Evolutionary conservation across 2,329 filamentous ascomycete species (phyloP).

Genomic region (Aspergillus caelatus): DNA sequence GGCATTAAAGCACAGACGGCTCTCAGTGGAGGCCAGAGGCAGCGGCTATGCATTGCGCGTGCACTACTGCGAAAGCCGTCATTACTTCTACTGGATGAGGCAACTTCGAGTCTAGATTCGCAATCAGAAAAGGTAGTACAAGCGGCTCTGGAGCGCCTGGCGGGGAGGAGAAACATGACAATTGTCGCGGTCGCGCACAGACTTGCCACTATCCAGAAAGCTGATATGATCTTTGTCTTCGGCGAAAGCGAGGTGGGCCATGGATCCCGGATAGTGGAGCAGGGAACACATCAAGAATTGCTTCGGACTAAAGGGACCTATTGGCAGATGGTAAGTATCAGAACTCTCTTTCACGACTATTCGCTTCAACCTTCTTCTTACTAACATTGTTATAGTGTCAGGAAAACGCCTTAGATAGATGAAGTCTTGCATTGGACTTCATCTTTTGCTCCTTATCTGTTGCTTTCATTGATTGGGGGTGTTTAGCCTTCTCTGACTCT

Average conservation of each 20-base stretch:
- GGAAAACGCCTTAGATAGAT: slow-evolving; percentile 35
- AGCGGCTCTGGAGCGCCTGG: slow-evolving; percentile 65
- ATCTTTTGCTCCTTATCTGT: not conserved
- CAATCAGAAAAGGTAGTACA: slow-evolving; percentile 70
- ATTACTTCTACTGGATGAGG: slow-evolving; percentile 62
- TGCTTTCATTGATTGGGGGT: too few relatives aligned
- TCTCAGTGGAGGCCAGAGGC: slow-evolving; percentile 59
- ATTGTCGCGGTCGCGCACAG: slow-evolving; percentile 79
- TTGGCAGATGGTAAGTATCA: slow-evolving; percentile 54
- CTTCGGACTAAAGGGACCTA: slow-evolving; percentile 54
- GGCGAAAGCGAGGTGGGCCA: slow-evolving; percentile 55
- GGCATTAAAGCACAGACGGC: slow-evolving; percentile 52
- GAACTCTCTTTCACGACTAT: not conserved
- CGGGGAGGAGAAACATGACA: slow-evolving; percentile 59
- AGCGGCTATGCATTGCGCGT: slow-evolving; percentile 59
- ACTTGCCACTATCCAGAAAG: slow-evolving; percentile 75
- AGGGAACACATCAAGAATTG: slow-evolving; percentile 62
- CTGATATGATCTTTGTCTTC: slow-evolving; percentile 78
- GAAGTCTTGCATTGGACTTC: not conserved
- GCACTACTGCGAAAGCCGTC: slow-evolving; percentile 56
- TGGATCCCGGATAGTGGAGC: slow-evolving; percentile 56
- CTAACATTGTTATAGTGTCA: slow-evolving; percentile 22
- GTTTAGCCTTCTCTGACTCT: too few relatives aligned
- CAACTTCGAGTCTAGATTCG: slow-evolving; percentile 64
- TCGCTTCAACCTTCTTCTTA: not conserved